These are phyloP conservation scores for Thermothelomyces thermophilus DNA, from an alignment of 2,329 filamentous ascomycete species.

Conservation along the genomic window DNA sequence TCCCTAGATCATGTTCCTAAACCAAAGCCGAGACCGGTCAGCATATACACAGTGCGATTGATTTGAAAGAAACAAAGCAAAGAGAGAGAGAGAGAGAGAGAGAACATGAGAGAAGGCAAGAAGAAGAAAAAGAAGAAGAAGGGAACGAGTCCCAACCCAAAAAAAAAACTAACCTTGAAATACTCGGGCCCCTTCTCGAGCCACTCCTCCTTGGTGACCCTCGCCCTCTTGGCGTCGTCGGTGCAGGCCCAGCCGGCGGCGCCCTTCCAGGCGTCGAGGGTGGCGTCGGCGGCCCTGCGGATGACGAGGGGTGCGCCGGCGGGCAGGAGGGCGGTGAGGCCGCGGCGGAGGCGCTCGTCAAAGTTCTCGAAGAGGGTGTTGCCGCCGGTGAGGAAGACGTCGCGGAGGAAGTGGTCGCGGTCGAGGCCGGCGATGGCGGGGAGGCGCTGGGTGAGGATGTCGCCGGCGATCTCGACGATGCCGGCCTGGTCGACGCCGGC, in stretches of 20 bases:
- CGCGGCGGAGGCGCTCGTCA: slow-evolving; percentile 69
- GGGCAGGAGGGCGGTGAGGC: slow-evolving; percentile 67
- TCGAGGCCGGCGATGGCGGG: slow-evolving; percentile 35
- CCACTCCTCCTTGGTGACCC: slow-evolving; percentile 76
- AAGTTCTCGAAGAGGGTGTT: slow-evolving; percentile 83
- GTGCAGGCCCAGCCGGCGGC: slow-evolving; percentile 77
- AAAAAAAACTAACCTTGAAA: slow-evolving; percentile 66
- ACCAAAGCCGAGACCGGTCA: background rate
- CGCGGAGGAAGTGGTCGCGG: slow-evolving; percentile 64
- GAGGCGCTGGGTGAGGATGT: slow-evolving; percentile 81
- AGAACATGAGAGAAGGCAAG: slow-evolving; percentile 4
- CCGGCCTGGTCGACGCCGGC: slow-evolving; percentile 91
- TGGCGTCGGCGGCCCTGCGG: slow-evolving; percentile 65
- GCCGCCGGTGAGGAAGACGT: slow-evolving; percentile 93
- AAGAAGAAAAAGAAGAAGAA: background rate
- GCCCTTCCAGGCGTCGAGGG: slow-evolving; percentile 89
- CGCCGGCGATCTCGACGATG: slow-evolving; percentile 82
- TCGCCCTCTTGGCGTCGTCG: slow-evolving; percentile 53
- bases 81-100: background rate
- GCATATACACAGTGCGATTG: too few species aligned
- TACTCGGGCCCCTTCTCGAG: slow-evolving; percentile 90
- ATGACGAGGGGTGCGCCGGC: slow-evolving; percentile 61
- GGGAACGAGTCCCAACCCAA: too few species aligned
- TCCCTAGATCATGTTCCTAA: slow-evolving; percentile 62
- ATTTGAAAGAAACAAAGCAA: background rate